A percentile compares a stretch with the other conserved stretches of the same genome.
These are phyloP conservation scores for Rhododendron molle DNA, from an alignment of 148 eudicot species.

Conservation along the genomic window DNA sequence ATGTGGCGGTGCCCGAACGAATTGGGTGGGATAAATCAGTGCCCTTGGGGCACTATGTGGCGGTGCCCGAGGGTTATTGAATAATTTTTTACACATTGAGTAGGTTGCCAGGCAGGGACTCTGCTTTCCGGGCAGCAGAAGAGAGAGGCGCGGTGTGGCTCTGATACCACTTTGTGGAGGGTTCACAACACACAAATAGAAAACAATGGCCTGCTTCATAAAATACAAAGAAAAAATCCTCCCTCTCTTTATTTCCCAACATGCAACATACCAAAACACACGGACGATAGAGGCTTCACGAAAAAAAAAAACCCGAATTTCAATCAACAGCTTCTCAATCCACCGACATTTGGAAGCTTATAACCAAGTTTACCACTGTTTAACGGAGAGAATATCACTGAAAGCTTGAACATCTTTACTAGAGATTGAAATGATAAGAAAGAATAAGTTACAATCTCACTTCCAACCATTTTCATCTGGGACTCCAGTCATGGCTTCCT, in stretches of 20 bases:
- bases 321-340: not conserved
- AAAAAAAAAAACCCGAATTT: not conserved
- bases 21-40: not conserved
- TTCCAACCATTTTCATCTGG: slow-evolving; percentile 33
- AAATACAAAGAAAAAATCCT: no score
- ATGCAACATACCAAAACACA: not conserved
- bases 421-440: not conserved
- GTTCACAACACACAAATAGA: not conserved
- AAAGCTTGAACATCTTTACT: not conserved
- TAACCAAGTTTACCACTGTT: not conserved
- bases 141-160: not conserved
- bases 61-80: no score
- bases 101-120: no score
- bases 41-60: no score
- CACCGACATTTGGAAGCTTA: not conserved
- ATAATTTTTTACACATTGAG: no score
- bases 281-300: not conserved
- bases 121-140: not conserved
- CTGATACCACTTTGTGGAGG: not conserved
- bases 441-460: not conserved
- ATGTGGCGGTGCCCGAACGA: no score
- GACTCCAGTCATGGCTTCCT: slow-evolving; percentile 57
- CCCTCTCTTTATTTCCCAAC: not conserved
- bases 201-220: no score
- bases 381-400: not conserved